Conservation (phyloP, 2,329 filamentous ascomycete genomes). For the Claviceps sp. region DNA sequence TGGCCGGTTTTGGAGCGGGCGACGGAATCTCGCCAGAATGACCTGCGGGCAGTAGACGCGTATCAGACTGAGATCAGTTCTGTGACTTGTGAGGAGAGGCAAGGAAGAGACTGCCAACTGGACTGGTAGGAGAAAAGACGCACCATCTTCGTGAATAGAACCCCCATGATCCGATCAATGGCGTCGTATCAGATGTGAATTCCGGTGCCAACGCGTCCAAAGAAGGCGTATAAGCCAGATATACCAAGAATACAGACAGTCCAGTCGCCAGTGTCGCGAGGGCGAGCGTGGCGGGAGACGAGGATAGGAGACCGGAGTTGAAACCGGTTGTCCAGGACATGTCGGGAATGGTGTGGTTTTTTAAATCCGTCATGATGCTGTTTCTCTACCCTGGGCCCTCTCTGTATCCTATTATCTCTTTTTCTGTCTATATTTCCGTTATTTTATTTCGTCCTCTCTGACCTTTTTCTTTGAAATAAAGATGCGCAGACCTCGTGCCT, state of each 20-base stretch:
- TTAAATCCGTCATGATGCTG: neutral
- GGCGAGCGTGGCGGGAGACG: neutral
- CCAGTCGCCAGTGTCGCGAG: neutral
- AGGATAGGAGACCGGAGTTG: neutral
- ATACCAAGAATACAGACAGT: neutral
- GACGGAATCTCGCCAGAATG: neutral
- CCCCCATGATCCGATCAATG: neutral
- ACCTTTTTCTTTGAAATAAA: too few species aligned
- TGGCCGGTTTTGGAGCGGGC: slow-evolving; percentile 3
- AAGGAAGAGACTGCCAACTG: neutral
- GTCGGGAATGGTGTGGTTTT: neutral
- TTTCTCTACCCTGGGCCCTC: too few species aligned
- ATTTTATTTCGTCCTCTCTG: too few species aligned
- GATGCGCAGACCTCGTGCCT: too few species aligned
- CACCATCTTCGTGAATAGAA: neutral
- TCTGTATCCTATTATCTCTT: too few species aligned
- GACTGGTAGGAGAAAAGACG: neutral
- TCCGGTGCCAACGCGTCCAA: neutral
- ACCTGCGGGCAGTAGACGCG: neutral
- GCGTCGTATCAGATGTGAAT: neutral
- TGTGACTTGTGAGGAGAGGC: neutral
- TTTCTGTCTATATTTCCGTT: too few species aligned
- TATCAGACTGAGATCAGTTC: neutral
- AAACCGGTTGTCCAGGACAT: neutral
- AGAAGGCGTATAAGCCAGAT: neutral